phyloP scores from a whole-genome alignment of 2,329 filamentous ascomycete genomes.

The Phialocephala sp. region DNA sequence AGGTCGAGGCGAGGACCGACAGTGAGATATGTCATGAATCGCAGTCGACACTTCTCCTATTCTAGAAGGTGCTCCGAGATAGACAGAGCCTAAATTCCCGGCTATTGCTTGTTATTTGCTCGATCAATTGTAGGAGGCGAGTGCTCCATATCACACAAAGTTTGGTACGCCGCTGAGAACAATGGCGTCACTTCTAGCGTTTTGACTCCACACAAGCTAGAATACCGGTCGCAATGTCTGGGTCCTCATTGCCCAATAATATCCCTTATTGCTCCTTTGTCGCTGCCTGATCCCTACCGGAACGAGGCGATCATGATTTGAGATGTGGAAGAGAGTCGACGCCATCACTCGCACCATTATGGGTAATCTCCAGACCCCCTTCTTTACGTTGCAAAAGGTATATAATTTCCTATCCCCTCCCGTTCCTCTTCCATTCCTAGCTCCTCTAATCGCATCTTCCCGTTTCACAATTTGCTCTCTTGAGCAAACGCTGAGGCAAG shows the following conservation, averaged over 20 bases:
- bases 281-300: background rate
- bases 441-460: conserved; percentile 9
- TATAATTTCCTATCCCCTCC: background rate
- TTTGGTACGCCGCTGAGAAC: conserved; percentile 1
- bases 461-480: background rate
- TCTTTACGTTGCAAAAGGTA: background rate
- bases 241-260: conserved; percentile 14
- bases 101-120: conserved; percentile 5
- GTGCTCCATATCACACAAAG: background rate
- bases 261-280: background rate
- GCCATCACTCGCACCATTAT: background rate
- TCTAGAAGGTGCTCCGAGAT: conserved; percentile 7
- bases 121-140: conserved; percentile 5
- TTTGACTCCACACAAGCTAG: conserved; percentile 9
- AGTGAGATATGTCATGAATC: background rate
- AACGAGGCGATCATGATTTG: background rate
- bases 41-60: background rate
- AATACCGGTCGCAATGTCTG: background rate
- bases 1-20: background rate
- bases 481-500: background rate
- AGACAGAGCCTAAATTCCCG: background rate
- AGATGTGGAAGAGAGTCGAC: background rate
- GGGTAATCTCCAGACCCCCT: conserved; percentile 4
- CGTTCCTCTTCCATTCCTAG: background rate
- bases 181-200: conserved; percentile 8